Percentiles rank a stretch among this genome's conserved stretches.
These are phyloP conservation scores for Chloranthus sessilifolius DNA, from an alignment of 164 flowering plant genomes.

Conservation along the genomic window DNA sequence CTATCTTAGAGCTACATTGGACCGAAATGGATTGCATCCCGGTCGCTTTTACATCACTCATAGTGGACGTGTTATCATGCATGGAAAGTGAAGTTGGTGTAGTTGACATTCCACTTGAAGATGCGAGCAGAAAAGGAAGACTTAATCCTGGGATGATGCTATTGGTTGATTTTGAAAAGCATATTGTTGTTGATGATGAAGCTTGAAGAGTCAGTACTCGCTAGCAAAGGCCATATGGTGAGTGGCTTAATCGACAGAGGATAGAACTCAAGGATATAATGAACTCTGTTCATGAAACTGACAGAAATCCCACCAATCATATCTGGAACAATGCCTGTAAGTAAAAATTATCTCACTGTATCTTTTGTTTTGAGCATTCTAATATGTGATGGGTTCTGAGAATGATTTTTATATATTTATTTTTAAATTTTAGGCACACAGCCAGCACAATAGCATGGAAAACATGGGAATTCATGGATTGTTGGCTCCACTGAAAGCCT, in stretches of 20 bases:
- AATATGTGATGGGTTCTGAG: background rate
- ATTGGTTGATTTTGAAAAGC: slow-evolving; percentile 95
- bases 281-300: slow-evolving; percentile 55
- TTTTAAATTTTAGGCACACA: slow-evolving; percentile 36
- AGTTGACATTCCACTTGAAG: slow-evolving; percentile 90
- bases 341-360: slow-evolving; percentile 9
- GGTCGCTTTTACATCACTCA: no score
- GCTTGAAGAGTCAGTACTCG: slow-evolving; percentile 91
- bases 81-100: slow-evolving; percentile 99
- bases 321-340: slow-evolving; percentile 67
- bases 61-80: slow-evolving; percentile 88
- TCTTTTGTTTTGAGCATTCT: background rate
- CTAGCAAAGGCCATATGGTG: slow-evolving; percentile 85
- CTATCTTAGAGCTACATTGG: no score
- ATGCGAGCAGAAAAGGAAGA: slow-evolving; percentile 90
- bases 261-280: slow-evolving; percentile 71
- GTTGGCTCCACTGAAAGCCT: slow-evolving; percentile 87
- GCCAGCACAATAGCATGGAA: slow-evolving; percentile 59
- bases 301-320: slow-evolving; percentile 54
- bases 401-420: background rate
- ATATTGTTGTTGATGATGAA: slow-evolving; percentile 93
- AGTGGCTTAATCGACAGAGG: slow-evolving; percentile 92
- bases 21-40: no score
- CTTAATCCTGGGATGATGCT: slow-evolving; percentile 99
- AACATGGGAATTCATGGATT: slow-evolving; percentile 87